Evolutionary conservation across 192 early-diverging fungal genomes (phyloP).

Genomic region (Martensiomyces pterosporus): DNA sequence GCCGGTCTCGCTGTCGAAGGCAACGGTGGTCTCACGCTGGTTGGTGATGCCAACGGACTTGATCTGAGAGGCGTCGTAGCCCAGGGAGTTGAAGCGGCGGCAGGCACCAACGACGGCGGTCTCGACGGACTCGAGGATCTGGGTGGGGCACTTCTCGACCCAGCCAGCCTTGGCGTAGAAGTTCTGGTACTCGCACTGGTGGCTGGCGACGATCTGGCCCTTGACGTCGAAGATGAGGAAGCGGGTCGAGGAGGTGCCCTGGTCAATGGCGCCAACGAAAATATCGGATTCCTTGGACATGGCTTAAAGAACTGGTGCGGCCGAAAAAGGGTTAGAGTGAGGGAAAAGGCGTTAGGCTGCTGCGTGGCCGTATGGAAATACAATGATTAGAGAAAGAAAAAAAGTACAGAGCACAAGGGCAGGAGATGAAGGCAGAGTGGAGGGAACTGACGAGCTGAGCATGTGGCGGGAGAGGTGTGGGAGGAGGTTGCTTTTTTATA

Average conservation of each 20-base stretch:
- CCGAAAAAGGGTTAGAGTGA: too few relatives aligned
- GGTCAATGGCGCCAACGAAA: conserved; percentile 84
- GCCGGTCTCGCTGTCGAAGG: conserved; percentile 83
- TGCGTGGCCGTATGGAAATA: too few relatives aligned
- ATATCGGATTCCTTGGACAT: conserved; percentile 41
- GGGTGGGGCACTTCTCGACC: conserved; percentile 83
- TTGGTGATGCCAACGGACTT: conserved; percentile 87
- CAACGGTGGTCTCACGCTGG: conserved; percentile 89
- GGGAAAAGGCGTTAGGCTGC: neutral
- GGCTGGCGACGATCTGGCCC: conserved; percentile 64
- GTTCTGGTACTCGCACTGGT: conserved; percentile 81
- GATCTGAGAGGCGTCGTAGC: conserved; percentile 54
- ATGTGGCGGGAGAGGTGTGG: too few relatives aligned
- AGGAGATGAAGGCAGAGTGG: too few relatives aligned
- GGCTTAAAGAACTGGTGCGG: conserved; percentile 1
- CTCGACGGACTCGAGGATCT: conserved; percentile 65
- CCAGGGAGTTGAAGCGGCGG: conserved; percentile 59
- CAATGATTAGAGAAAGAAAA: too few relatives aligned
- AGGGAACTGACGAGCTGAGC: too few relatives aligned
- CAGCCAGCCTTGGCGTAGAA: conserved; percentile 75
- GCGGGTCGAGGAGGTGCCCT: conserved; percentile 88
- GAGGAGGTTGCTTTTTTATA: too few relatives aligned
- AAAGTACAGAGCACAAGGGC: too few relatives aligned
- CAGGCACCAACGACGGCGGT: conserved; percentile 65
- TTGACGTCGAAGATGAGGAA: conserved; percentile 85